Base-by-base conservation (phyloP, 805 yeast species). In the Teunomyces cretensis region DNA sequence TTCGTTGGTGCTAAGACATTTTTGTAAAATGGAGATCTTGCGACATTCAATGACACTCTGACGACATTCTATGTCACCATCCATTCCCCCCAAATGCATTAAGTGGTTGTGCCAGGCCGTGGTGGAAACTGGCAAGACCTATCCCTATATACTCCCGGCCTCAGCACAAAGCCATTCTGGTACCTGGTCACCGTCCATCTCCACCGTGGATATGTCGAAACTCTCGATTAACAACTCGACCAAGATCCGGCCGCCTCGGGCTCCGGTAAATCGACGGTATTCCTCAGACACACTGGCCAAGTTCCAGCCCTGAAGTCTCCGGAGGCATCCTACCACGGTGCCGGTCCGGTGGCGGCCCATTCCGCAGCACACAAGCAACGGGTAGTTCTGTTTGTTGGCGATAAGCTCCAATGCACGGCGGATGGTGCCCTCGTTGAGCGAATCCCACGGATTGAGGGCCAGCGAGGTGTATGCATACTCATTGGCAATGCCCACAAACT, bases 291-390 rank as follows among this genome's bases (percentile, higher is more conserved):
- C 94, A 62, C 72, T 65, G 9, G 98, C 97, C 60, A 92, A 70
- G 58, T 95, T 94, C 99, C 99, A 92, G n/a, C 95, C 92, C 74
- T 94, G 97, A 14, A 94, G 70, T 48, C 96, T 76, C 51, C 99
- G 72, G 39, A 92, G 69, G 64, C 99, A 92, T 1, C 99, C 99
- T 48, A 94, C 81, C 2, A 94, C 96, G 0, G 98, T 91, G 1
- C 99, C 99, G 0, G 98, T 91, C 52, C 99, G 75, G 64, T 92
- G 99, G 54, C 99, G 74, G 0, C 99, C 99, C 99, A 94, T 94
- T 11, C 97, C 97, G 57, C 98, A 94, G 64, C 98, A 94, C 4
- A 91, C 91, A 41, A 94, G 69, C 49, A 94, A 57, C 0, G 99
- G 98, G 57, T 88, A 88, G 61, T 83, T 81, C n/a, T 79, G 75